Conservation (phyloP, 177 flowering plant species). For the Vitis hybrid region DNA sequence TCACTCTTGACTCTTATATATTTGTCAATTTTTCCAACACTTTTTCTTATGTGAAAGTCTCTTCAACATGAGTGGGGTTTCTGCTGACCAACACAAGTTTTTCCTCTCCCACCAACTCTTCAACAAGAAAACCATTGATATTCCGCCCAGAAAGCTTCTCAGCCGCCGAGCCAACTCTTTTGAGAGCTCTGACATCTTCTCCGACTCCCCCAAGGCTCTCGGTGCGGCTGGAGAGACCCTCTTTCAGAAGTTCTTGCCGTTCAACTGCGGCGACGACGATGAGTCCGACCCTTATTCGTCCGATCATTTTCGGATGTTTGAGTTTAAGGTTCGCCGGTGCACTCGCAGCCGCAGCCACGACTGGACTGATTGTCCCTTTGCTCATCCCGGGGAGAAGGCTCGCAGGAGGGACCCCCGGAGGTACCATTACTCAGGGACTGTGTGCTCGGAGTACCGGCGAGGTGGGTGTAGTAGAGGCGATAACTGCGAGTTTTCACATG, state of each 20-base stretch:
- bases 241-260: slow-evolving; percentile 40
- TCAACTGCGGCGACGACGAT: slow-evolving; percentile 19
- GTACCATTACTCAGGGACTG: slow-evolving; percentile 40
- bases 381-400: slow-evolving; percentile 97
- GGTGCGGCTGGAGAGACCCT: slow-evolving; percentile 14
- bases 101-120: slow-evolving; percentile 25
- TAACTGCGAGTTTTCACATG: slow-evolving; percentile 75
- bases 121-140: slow-evolving; percentile 27
- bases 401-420: slow-evolving; percentile 79
- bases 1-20: not conserved
- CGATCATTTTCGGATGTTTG: slow-evolving; percentile 87
- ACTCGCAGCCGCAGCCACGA: slow-evolving; percentile 88
- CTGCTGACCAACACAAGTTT: slow-evolving; percentile 43
- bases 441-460: slow-evolving; percentile 69
- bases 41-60: not conserved
- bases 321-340: slow-evolving; percentile 88
- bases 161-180: slow-evolving; percentile 13
- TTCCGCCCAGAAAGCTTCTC: slow-evolving; percentile 61
- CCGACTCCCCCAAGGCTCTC: slow-evolving; percentile 16
- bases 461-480: slow-evolving; percentile 71
- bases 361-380: slow-evolving; percentile 98
- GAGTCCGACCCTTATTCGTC: slow-evolving; percentile 59
- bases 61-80: slow-evolving; percentile 38
- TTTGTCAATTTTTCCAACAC: not conserved
- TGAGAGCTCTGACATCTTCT: not conserved